A percentile compares a stretch with the other conserved stretches of the same genome.
Evolutionary conservation across 495 filamentous ascomycete species (phyloP).

Genomic region (Podospora pseudoanserina): DNA sequence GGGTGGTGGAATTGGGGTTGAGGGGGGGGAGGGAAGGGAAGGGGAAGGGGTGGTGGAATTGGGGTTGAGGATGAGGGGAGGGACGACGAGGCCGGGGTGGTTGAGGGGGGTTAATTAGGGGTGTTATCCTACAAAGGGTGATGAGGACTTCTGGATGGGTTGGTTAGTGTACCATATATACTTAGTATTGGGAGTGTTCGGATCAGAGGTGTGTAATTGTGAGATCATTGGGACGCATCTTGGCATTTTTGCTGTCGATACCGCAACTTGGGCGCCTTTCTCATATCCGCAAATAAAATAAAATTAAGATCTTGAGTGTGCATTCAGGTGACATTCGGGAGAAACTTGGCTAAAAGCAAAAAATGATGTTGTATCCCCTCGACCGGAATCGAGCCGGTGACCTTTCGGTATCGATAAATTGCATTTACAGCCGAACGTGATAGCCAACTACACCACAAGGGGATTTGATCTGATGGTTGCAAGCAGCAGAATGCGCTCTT

Average conservation of each 20-base stretch:
- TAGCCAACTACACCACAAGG: slow-evolving; percentile 15
- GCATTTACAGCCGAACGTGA: slow-evolving; percentile 13
- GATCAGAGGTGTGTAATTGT: too few species aligned
- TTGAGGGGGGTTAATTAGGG: neutral
- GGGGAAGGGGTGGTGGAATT: slow-evolving; percentile 24
- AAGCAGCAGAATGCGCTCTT: too few species aligned
- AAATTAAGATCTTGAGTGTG: too few species aligned
- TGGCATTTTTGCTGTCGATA: too few species aligned
- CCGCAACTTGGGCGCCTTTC: too few species aligned
- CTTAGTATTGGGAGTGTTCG: too few species aligned
- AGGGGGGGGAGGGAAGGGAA: slow-evolving; percentile 4
- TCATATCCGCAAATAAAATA: too few species aligned
- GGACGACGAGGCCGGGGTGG: neutral
- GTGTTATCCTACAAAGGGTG: neutral
- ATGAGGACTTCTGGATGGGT: too few species aligned
- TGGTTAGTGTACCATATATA: too few species aligned
- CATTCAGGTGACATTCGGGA: neutral
- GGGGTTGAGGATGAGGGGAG: slow-evolving; percentile 5
- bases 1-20: slow-evolving; percentile 10
- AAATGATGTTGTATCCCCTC: slow-evolving; percentile 4
- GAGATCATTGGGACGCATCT: too few species aligned
- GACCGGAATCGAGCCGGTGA: slow-evolving; percentile 14
- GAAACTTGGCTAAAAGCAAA: neutral
- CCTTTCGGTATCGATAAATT: slow-evolving; percentile 14
- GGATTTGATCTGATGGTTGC: slow-evolving; percentile 1